A percentile compares a stretch with the other conserved stretches of the same genome.
Conservation (phyloP, 2,329 filamentous ascomycete species). For the Nigrospora osmanthi region DNA sequence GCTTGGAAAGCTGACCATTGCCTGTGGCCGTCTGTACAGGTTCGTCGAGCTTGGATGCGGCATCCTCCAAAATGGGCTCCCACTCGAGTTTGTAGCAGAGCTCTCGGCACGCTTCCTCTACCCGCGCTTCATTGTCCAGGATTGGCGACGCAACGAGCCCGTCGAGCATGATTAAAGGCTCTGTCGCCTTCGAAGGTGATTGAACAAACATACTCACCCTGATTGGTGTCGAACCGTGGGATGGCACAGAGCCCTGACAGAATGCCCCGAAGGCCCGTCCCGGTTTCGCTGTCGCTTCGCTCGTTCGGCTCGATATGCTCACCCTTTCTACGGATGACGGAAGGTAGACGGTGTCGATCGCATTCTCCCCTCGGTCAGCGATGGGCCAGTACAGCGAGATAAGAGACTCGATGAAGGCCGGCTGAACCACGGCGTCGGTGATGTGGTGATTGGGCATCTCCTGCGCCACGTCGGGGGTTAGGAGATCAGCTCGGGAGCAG, state of each 20-base stretch:
- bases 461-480: constrained; percentile 25
- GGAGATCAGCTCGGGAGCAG: constrained; percentile 25
- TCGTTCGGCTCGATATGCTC: constrained; percentile 23
- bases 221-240: constrained; percentile 21
- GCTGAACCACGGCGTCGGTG: constrained; percentile 25
- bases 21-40: constrained; percentile 25
- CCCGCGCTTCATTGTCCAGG: constrained; percentile 16
- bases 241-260: constrained; percentile 22
- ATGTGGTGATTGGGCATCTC: constrained; percentile 29
- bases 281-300: constrained; percentile 14
- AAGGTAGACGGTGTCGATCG: constrained; percentile 30
- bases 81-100: constrained; percentile 14
- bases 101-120: constrained; percentile 9
- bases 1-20: constrained; percentile 14
- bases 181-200: constrained; percentile 4
- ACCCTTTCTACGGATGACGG: constrained; percentile 32
- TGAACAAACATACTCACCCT: constrained; percentile 25
- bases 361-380: constrained; percentile 17
- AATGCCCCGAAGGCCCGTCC: constrained; percentile 25
- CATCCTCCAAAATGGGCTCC: constrained; percentile 8
- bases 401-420: constrained; percentile 29
- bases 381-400: constrained; percentile 34
- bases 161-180: constrained; percentile 11
- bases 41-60: constrained; percentile 13
- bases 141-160: constrained; percentile 9